Percentiles rank a stretch among this genome's conserved stretches.
These are phyloP conservation scores for Plantago major DNA, from an alignment of 257 asterid genomes.

Conservation along the genomic window DNA sequence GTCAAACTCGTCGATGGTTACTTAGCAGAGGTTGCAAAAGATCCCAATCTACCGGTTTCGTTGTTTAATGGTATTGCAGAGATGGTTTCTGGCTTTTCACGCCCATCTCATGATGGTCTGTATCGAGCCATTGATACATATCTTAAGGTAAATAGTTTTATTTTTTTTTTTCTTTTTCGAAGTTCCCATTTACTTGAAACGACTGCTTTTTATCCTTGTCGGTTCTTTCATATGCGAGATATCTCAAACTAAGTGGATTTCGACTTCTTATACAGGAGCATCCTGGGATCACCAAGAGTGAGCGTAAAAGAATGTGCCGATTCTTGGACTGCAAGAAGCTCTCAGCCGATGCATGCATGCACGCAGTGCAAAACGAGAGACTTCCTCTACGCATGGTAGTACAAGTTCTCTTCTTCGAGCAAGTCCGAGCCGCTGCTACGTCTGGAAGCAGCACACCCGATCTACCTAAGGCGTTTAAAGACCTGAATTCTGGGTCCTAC, in stretches of 20 bases:
- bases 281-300: slow-evolving; percentile 79
- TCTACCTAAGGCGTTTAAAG: slow-evolving; percentile 75
- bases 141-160: slow-evolving; percentile 54
- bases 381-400: slow-evolving; percentile 86
- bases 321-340: slow-evolving; percentile 95
- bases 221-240: no score
- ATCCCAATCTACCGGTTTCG: slow-evolving; percentile 59
- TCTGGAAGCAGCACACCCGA: slow-evolving; percentile 97
- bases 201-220: no score
- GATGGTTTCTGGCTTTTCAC: slow-evolving; percentile 56
- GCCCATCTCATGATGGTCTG: slow-evolving; percentile 83
- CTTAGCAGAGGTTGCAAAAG: slow-evolving; percentile 84
- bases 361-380: slow-evolving; percentile 88
- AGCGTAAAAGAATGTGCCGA: slow-evolving; percentile 70
- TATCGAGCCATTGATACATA: slow-evolving; percentile 80
- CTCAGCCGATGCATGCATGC: slow-evolving; percentile 87
- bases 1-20: slow-evolving; percentile 82
- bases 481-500: slow-evolving; percentile 58
- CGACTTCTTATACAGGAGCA: slow-evolving; percentile 50
- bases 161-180: not conserved
- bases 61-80: slow-evolving; percentile 64
- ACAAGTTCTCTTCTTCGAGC: slow-evolving; percentile 93
- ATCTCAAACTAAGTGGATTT: not conserved
- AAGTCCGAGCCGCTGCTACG: slow-evolving; percentile 83
- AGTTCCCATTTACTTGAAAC: not conserved